Evolutionary conservation across 2,329 filamentous ascomycete species (phyloP), one percentile per base, ranked within the genome.

Genomic region (Tolypocladium inflatum): DNA sequence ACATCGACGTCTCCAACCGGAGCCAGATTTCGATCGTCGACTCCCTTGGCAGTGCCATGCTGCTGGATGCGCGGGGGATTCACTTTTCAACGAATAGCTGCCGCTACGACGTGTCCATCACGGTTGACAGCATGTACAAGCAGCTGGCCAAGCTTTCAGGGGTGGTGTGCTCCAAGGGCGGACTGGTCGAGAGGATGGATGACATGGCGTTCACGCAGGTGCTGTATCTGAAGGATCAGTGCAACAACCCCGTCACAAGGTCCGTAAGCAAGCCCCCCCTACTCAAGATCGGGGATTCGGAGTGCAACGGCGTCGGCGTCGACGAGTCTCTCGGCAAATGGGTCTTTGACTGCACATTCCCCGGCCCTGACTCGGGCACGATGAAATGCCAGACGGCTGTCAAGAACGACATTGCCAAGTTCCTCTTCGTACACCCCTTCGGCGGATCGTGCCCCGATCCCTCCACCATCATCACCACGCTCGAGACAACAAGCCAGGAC

Each of bases 271-370:
- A 57, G 54, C 74, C 65, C 57, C 72, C 67, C 5, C 60, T 64
- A 15, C 67, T 75, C 15, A 60, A 59, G 2, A 59, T 75, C 8
- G 73, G 72, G 2, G 63, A 66, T 6, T 67, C 70, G 0, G 61
- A 65, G 10, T 75, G 73, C 57, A 61, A 61, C 1, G 63, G 67
- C 3, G 63, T 70, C 7, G 56, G 61, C 6, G 65, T 71, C 1
- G 66, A 70, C 21, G 66, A 65, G 33, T 23, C 58, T 0, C 66
- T 61, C 4, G 71, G 71, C 0, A 62, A 61, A 1, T 74, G 71
- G 71, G 63, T 66, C 35, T 74, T 74, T 59, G 68, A 68, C 33
- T 75, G 73, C 56, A 66, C 66, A 0, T 75, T 73, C 54, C 71
- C 73, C 0, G 70, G 69, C 1, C 64, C 66, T 1, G 64, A 65